phyloP scores from a whole-genome alignment of 345 rosid genomes.

The Citrus glauca region DNA sequence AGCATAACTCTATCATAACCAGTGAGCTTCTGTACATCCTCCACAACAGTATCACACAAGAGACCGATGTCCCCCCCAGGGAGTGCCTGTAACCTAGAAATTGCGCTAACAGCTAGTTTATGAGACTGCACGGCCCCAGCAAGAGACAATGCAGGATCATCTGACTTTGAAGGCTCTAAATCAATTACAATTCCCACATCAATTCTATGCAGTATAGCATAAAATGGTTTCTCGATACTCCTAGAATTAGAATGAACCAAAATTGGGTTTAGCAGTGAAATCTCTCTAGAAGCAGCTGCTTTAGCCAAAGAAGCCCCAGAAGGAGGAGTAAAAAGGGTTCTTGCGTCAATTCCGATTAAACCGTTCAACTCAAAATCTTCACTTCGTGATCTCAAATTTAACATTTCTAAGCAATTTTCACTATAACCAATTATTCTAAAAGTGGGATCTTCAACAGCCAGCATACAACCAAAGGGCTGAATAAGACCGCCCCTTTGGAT shows the following conservation, averaged over 20 bases:
- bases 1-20: slow-evolving; percentile 92
- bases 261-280: slow-evolving; percentile 67
- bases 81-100: slow-evolving; percentile 81
- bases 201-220: slow-evolving; percentile 74
- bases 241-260: slow-evolving; percentile 64
- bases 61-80: slow-evolving; percentile 78
- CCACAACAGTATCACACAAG: slow-evolving; percentile 78
- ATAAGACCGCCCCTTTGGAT: slow-evolving; percentile 82
- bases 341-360: slow-evolving; percentile 70
- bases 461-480: slow-evolving; percentile 79
- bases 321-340: slow-evolving; percentile 54
- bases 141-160: slow-evolving; percentile 58
- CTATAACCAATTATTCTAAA: slow-evolving; percentile 59
- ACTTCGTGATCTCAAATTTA: slow-evolving; percentile 30
- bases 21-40: slow-evolving; percentile 79
- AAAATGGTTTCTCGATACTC: slow-evolving; percentile 54
- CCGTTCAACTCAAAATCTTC: slow-evolving; percentile 22
- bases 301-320: slow-evolving; percentile 55
- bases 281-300: slow-evolving; percentile 63
- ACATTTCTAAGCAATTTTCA: slow-evolving; percentile 58
- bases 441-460: slow-evolving; percentile 59
- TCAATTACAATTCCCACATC: slow-evolving; percentile 81
- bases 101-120: slow-evolving; percentile 75
- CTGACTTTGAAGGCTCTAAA: slow-evolving; percentile 70
- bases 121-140: slow-evolving; percentile 87